Percentiles rank a stretch among this genome's conserved stretches.
These are phyloP conservation scores for Candida ponderosae DNA, from an alignment of 805 yeast genomes.

Conservation along the genomic window DNA sequence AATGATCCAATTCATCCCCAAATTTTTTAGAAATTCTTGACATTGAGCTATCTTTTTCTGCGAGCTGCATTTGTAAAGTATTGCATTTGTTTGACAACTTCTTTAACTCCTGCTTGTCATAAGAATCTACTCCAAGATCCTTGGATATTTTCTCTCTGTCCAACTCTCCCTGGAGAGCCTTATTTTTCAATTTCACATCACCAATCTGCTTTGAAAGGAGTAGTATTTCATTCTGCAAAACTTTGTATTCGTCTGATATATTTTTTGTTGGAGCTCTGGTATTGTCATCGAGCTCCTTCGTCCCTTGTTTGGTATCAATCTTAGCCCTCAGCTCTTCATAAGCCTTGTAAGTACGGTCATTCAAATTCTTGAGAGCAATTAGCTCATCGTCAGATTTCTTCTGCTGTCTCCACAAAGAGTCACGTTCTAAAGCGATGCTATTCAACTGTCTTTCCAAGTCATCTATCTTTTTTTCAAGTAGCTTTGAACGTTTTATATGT, in stretches of 20 bases:
- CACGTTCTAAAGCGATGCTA: constrained; percentile 19
- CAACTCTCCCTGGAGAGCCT: constrained; percentile 27
- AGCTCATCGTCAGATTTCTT: constrained; percentile 15
- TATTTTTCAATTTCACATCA: constrained; percentile 27
- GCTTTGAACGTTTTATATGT: constrained; percentile 7
- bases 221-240: constrained; percentile 24
- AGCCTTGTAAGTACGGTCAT: constrained; percentile 19
- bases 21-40: constrained; percentile 13
- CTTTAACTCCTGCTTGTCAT: constrained; percentile 30
- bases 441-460: constrained; percentile 21
- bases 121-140: constrained; percentile 9
- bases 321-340: constrained; percentile 7
- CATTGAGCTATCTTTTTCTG: constrained; percentile 13
- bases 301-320: no score
- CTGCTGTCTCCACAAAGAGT: constrained; percentile 14
- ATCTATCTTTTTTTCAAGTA: constrained; percentile 19
- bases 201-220: constrained; percentile 24
- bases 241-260: constrained; percentile 2
- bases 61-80: constrained; percentile 20
- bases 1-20: constrained; percentile 16
- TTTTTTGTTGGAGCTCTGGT: no score
- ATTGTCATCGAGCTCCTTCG: no score
- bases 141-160: constrained; percentile 21
- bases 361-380: constrained; percentile 21
- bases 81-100: constrained; percentile 28